Conservation (phyloP, 371 early-diverging fungal species). For the Astathelohania contejeani region DNA sequence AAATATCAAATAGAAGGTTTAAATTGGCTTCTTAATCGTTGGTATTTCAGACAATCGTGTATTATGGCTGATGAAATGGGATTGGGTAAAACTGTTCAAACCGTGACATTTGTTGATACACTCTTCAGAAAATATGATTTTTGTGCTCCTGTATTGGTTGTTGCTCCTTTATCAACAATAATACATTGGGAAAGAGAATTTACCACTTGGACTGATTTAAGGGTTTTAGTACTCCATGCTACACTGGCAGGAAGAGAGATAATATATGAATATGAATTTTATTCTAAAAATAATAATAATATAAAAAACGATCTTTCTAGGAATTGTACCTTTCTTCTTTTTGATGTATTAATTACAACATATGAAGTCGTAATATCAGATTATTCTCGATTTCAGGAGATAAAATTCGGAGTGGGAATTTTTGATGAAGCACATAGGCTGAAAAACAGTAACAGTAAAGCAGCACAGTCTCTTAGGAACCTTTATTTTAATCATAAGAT, state of each 20-base stretch:
- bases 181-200: slow-evolving; percentile 57
- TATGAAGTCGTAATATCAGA: slow-evolving; percentile 65
- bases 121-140: slow-evolving; percentile 56
- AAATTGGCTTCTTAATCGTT: slow-evolving; percentile 61
- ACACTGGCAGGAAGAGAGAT: slow-evolving; percentile 54
- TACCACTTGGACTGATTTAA: slow-evolving; percentile 60
- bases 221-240: slow-evolving; percentile 61
- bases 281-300: slow-evolving; percentile 53
- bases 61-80: slow-evolving; percentile 72
- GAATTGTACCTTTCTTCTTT: slow-evolving; percentile 54
- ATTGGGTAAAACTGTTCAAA: slow-evolving; percentile 66
- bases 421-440: slow-evolving; percentile 87
- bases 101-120: slow-evolving; percentile 58
- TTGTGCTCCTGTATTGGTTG: slow-evolving; percentile 59
- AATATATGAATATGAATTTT: slow-evolving; percentile 59
- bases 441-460: slow-evolving; percentile 65
- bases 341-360: slow-evolving; percentile 67
- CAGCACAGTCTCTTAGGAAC: slow-evolving; percentile 56
- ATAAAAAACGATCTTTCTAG: slow-evolving; percentile 19
- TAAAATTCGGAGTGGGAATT: slow-evolving; percentile 65
- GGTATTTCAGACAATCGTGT: slow-evolving; percentile 52
- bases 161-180: slow-evolving; percentile 62
- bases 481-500: slow-evolving; percentile 60
- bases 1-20: slow-evolving; percentile 60
- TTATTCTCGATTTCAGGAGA: slow-evolving; percentile 58